A percentile compares a stretch with the other conserved stretches of the same genome.
Conservation (phyloP, 2,329 filamentous ascomycete genomes). For the Botrytis squamosa region DNA sequence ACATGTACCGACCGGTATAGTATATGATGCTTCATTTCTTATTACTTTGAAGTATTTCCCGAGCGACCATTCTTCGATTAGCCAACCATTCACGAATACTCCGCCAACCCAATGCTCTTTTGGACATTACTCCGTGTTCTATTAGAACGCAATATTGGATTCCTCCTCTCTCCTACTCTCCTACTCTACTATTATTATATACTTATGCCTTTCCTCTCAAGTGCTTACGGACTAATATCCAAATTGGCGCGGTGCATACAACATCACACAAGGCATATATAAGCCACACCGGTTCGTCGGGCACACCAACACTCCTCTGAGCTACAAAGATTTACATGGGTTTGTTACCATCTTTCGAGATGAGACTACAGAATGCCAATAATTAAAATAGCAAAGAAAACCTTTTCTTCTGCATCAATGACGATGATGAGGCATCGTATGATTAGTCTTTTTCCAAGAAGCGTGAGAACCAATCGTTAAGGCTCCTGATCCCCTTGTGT, state of each 20-base stretch:
- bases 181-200: neutral
- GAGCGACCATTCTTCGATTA: neutral
- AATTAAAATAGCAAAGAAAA: constrained; percentile 5
- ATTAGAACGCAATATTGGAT: neutral
- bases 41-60: neutral
- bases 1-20: neutral
- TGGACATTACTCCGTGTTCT: neutral
- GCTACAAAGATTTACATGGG: neutral
- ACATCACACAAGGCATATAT: neutral
- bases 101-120: neutral
- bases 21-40: neutral
- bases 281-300: constrained; percentile 13
- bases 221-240: neutral
- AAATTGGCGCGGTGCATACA: constrained; percentile 15
- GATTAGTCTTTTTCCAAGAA: neutral
- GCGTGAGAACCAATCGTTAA: constrained; percentile 7
- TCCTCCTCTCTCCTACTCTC: too few relatives aligned
- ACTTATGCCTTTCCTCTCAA: neutral
- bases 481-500: neutral
- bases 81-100: neutral
- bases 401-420: neutral
- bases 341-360: constrained; percentile 1
- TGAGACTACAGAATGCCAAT: neutral
- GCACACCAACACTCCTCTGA: constrained; percentile 10
- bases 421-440: constrained; percentile 11